Base-by-base conservation (phyloP, 306 rosid genomes). In the Cucumis cinereus region DNA sequence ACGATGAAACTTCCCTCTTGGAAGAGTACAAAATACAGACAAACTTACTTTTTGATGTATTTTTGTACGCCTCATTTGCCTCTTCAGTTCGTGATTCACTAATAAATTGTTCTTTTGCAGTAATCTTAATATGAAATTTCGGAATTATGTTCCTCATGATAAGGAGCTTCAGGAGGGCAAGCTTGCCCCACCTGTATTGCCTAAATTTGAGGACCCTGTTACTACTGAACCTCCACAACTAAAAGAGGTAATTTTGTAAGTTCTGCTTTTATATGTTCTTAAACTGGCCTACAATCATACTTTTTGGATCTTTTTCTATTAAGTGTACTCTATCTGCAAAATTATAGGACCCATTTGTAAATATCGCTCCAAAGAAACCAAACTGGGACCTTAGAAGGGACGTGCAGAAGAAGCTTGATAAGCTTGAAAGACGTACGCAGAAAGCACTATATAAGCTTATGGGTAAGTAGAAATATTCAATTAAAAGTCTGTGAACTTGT, bases 311-410 rank as follows among this genome's bases (percentile, higher is more conserved):
- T 52, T 69, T 45, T 62, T 24, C 40, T 77, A 8, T 56, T 74
- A 16, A 54, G 24, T 38, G 14, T 13, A 74, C 36, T 54, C 22
- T 9, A 72, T 38, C n/a, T 43, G 36, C 5, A 16, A 26, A 76
- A 28, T 22, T 74, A 43, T 19, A 91, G 98, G 99, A 94, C 40
- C 99, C 96, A 10, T 92, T 94, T 69, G 89, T 94, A 68, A 94
- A 89, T 78, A 94, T 94, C 81, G 97, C 99, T 79, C 97, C 99
- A 14, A 94, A 94, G 82, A 94, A 94, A 77, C 99, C 99, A 33
- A 94, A 94, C 68, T 94, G 99, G 99, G 99, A 94, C 74, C 84
- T 94, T 20, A 72, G 95, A 22, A 89, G 97, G 85, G 99, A 92
- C 45, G 99, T 94, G 81, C 97, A 94, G 88, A 94, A 90, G 89